These are phyloP conservation scores for Leccinum variicolor DNA, from an alignment of 768 basidiomycete genomes.

Conservation along the genomic window DNA sequence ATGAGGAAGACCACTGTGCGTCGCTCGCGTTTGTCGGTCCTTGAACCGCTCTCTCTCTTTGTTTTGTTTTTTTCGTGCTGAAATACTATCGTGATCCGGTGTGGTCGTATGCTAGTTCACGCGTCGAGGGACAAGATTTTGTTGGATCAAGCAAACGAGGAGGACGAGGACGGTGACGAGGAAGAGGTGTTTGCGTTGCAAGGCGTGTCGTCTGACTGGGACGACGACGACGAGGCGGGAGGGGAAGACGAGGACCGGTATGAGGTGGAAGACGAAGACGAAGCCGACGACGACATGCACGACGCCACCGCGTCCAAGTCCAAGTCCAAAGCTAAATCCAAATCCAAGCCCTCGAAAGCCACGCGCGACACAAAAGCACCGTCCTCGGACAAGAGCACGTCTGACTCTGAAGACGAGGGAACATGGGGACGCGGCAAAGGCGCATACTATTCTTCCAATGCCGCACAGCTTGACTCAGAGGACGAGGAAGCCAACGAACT, in stretches of 20 bases:
- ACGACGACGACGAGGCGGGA: slow-evolving; percentile 34
- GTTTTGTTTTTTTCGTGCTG: background rate
- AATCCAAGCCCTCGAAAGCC: slow-evolving; percentile 5
- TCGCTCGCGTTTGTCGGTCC: slow-evolving; percentile 5
- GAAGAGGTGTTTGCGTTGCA: slow-evolving; percentile 81
- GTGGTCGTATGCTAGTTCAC: slow-evolving; percentile 50
- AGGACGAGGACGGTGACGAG: slow-evolving; percentile 52
- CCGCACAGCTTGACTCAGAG: slow-evolving; percentile 73
- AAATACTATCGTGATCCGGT: background rate
- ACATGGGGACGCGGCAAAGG: slow-evolving; percentile 80
- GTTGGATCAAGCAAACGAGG: slow-evolving; percentile 56
- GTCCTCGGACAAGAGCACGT: background rate
- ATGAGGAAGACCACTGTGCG: slow-evolving; percentile 79
- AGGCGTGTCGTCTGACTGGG: slow-evolving; percentile 41
- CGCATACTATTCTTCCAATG: slow-evolving; percentile 87
- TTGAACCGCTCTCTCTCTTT: background rate
- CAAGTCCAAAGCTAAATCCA: slow-evolving; percentile 12
- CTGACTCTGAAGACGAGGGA: slow-evolving; percentile 40
- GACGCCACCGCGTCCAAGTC: background rate
- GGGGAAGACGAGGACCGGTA: slow-evolving; percentile 39
- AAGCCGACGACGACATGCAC: slow-evolving; percentile 22
- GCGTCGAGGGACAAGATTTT: slow-evolving; percentile 71
- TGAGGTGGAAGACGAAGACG: slow-evolving; percentile 10
- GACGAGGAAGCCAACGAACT: slow-evolving; percentile 87
- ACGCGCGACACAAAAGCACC: slow-evolving; percentile 15